Evolutionary conservation across 148 eudicot species (phyloP).

Genomic region (Vaccinium corymbosum): DNA sequence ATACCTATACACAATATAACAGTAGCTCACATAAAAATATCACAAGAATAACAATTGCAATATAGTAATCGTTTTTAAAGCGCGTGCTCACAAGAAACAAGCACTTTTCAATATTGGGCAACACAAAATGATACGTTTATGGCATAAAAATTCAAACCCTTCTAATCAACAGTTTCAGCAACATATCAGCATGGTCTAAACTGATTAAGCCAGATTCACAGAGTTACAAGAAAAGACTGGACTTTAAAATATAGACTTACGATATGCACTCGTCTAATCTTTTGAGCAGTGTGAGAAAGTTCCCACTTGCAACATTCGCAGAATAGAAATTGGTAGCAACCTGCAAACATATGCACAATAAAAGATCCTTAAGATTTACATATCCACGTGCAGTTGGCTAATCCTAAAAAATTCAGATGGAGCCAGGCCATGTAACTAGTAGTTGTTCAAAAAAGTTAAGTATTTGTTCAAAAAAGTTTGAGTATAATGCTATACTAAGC

Average conservation of each 20-base stretch:
- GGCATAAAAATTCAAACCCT: background rate
- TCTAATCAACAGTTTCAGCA: background rate
- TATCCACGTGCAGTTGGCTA: background rate
- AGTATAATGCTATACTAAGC: background rate
- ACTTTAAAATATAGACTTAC: slow-evolving; percentile 43
- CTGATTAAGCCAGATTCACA: background rate
- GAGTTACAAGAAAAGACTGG: background rate
- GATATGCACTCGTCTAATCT: slow-evolving; percentile 93
- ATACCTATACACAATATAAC: slow-evolving; percentile 44
- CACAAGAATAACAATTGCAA: background rate
- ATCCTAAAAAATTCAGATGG: background rate
- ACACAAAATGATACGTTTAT: background rate
- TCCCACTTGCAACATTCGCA: slow-evolving; percentile 72
- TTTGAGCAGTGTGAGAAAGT: slow-evolving; percentile 84
- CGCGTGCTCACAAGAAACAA: background rate
- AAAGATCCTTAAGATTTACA: slow-evolving; percentile 10
- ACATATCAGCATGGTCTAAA: background rate
- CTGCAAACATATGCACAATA: slow-evolving; percentile 40
- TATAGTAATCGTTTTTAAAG: background rate
- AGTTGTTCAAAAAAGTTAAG: background rate
- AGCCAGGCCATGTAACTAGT: background rate
- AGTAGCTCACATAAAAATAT: background rate
- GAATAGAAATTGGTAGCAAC: slow-evolving; percentile 90
- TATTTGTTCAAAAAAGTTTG: background rate
- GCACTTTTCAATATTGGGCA: background rate